Percentiles rank a stretch among this genome's conserved stretches.
Conservation (phyloP, 441 rosid species). For the Adansonia rubrostipa region DNA sequence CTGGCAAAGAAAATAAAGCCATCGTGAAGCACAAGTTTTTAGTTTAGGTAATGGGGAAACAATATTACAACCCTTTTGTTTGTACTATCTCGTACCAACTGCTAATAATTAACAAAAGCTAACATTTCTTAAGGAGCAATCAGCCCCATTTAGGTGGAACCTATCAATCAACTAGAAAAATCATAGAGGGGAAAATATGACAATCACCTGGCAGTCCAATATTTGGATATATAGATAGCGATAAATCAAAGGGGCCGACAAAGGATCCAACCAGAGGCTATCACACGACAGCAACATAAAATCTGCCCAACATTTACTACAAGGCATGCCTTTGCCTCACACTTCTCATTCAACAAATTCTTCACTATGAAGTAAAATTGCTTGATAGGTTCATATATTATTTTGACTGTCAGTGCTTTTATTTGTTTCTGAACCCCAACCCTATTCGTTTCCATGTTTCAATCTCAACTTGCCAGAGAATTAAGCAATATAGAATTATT, state of each 20-base stretch:
- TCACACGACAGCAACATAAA: slow-evolving; percentile 17
- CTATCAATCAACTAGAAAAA: slow-evolving; percentile 16
- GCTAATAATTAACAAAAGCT: not conserved
- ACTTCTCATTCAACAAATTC: too few relatives aligned
- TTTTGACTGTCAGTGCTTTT: too few relatives aligned
- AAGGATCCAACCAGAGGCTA: not conserved
- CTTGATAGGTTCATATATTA: too few relatives aligned
- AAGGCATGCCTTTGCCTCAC: too few relatives aligned
- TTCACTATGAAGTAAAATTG: too few relatives aligned
- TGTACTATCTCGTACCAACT: slow-evolving; percentile 24
- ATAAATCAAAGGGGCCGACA: not conserved
- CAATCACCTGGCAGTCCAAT: not conserved
- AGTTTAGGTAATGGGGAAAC: not conserved
- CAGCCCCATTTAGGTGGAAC: slow-evolving; percentile 29
- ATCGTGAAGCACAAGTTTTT: not conserved
- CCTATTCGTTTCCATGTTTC: slow-evolving; percentile 11
- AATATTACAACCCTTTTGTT: not conserved
- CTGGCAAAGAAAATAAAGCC: not conserved
- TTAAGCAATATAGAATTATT: slow-evolving; percentile 24
- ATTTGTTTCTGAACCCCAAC: too few relatives aligned
- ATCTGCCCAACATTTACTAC: not conserved
- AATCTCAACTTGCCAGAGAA: slow-evolving; percentile 21
- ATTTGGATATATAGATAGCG: not conserved
- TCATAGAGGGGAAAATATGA: not conserved
- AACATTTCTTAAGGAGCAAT: slow-evolving; percentile 36